A percentile compares a stretch with the other conserved stretches of the same genome.
Evolutionary conservation across 2,329 filamentous ascomycete genomes (phyloP).

Genomic region (Claviceps purpurea): DNA sequence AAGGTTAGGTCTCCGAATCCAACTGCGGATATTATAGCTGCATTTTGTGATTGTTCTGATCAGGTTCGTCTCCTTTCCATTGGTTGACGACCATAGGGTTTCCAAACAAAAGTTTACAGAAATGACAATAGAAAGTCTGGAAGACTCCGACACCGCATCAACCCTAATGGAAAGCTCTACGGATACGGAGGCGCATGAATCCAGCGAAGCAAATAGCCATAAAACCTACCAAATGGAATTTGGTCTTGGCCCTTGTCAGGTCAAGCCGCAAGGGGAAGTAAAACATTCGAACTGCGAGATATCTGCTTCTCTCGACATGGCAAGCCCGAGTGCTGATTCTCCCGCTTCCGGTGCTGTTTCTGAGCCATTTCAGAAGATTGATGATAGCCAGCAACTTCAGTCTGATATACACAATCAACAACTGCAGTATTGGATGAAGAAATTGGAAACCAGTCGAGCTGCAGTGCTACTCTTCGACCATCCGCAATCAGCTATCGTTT

Average conservation of each 20-base stretch:
- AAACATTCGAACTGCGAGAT: not conserved
- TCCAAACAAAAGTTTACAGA: no score
- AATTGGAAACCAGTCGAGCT: constrained; percentile 8
- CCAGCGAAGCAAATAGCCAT: not conserved
- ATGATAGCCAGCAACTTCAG: not conserved
- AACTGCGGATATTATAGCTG: no score
- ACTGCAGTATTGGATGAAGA: constrained; percentile 12
- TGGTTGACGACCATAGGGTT: no score
- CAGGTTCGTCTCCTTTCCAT: no score
- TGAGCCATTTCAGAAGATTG: not conserved
- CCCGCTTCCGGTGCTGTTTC: not conserved
- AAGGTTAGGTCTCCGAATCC: no score
- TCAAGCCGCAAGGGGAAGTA: not conserved
- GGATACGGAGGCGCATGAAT: not conserved
- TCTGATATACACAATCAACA: constrained; percentile 7
- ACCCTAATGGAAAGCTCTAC: not conserved
- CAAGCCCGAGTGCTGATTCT: not conserved
- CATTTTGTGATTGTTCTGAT: no score
- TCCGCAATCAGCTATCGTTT: constrained; percentile 6
- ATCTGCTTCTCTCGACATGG: not conserved
- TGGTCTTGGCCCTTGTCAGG: not conserved
- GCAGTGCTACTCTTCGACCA: constrained; percentile 10
- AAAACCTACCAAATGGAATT: not conserved
- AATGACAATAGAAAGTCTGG: no score
- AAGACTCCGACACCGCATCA: no score